These are phyloP conservation scores for Exophiala bonariae DNA, from an alignment of 2,329 filamentous ascomycete genomes.

Conservation along the genomic window DNA sequence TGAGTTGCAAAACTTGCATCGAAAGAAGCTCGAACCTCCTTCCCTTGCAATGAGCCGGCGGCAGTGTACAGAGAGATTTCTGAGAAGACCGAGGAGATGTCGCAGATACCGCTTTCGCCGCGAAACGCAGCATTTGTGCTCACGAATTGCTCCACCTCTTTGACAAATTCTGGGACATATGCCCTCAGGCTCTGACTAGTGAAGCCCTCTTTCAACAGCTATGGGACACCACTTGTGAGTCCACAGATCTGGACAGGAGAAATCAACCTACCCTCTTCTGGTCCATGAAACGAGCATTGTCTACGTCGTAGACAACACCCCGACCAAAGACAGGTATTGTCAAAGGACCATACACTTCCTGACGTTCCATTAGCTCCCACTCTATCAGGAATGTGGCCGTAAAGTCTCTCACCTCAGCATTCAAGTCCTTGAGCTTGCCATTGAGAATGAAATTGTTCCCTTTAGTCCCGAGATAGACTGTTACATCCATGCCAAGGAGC, in stretches of 20 bases:
- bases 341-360: constrained; percentile 79
- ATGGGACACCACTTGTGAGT: constrained; percentile 27
- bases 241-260: constrained; percentile 16
- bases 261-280: constrained; percentile 74
- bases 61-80: constrained; percentile 90
- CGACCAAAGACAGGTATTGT: constrained; percentile 72
- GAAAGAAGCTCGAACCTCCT: constrained; percentile 77
- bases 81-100: constrained; percentile 74
- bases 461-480: constrained; percentile 76
- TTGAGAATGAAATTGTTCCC: constrained; percentile 93
- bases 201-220: constrained; percentile 65
- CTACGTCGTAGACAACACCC: constrained; percentile 88
- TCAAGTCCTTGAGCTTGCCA: constrained; percentile 85
- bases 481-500: constrained; percentile 84
- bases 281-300: constrained; percentile 90
- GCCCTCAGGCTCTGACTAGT: constrained; percentile 62
- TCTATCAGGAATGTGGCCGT: too few relatives aligned
- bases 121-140: constrained; percentile 68
- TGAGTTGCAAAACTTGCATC: constrained; percentile 77
- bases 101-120: constrained; percentile 65
- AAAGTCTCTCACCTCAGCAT: constrained; percentile 59
- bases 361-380: neutral
- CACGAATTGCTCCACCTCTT: constrained; percentile 73
- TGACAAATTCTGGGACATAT: constrained; percentile 76
- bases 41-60: constrained; percentile 80